Conservation (phyloP, 352 stramenopile genomes). For the Pythium phragmiticola region DNA sequence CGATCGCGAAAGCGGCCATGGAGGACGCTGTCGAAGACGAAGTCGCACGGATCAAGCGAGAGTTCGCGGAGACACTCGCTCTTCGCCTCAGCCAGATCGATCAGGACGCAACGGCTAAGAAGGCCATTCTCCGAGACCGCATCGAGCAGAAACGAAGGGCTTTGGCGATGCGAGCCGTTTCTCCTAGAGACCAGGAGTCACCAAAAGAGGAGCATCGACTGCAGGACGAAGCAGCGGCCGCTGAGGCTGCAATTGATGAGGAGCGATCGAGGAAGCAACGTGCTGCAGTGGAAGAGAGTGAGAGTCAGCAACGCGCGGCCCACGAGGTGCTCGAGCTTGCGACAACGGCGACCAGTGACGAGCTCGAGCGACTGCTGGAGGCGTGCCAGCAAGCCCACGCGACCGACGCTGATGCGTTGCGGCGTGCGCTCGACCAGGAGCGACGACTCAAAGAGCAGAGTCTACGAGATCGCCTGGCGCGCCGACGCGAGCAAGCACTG, state of each 20-base stretch:
- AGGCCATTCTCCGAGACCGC: constrained; percentile 5
- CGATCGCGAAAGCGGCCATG: constrained; percentile 6
- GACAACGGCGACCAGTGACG: constrained; percentile 4
- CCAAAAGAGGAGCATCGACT: background rate
- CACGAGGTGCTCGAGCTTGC: background rate
- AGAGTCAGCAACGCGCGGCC: constrained; percentile 4
- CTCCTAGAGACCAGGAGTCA: background rate
- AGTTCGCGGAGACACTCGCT: constrained; percentile 18
- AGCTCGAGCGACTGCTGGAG: constrained; percentile 13
- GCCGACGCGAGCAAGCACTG: constrained; percentile 12
- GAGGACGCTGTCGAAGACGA: constrained; percentile 9
- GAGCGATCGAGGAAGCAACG: background rate
- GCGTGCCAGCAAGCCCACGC: constrained; percentile 12
- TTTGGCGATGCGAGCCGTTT: constrained; percentile 8
- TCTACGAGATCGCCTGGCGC: constrained; percentile 14
- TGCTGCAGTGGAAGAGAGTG: background rate
- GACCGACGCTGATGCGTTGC: constrained; percentile 10
- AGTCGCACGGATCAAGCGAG: constrained; percentile 14
- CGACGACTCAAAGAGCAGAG: constrained; percentile 15
- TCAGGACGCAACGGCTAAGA: background rate
- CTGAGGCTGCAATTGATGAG: constrained; percentile 4
- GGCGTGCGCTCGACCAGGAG: constrained; percentile 13
- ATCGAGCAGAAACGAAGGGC: constrained; percentile 18
- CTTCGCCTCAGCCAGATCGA: constrained; percentile 9
- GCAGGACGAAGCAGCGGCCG: background rate